Base-by-base conservation (phyloP, 1,139 yeast species). In the Geotrichum klebahnii region DNA sequence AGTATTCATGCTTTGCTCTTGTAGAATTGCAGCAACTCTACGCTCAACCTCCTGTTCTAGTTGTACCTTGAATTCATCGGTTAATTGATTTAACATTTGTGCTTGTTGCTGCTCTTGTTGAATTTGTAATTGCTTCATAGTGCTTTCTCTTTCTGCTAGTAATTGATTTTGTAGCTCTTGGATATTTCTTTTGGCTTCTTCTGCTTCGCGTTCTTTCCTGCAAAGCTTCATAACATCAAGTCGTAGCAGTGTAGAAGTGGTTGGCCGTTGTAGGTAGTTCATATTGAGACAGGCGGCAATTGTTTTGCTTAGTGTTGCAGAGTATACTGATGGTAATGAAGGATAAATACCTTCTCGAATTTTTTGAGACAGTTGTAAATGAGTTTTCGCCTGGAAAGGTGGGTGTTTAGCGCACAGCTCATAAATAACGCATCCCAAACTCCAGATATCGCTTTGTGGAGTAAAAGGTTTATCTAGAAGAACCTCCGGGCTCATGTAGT, bases 381-480 rank as follows among this genome's bases (percentile, higher is more conserved):
- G 97, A 0, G 95, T 84, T 60, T 88, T 89, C 1, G 97, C 97
- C 60, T 86, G 92, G 64, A 92, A 92, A 5, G 98, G 98, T 0
- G 97, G 97, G 58, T 79, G 82, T 51, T 88, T 73, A 0, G 95
- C 77, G 66, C 97, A 90, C 54, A 92, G 73, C 63, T 92, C 98
- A 66, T 83, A 92, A 53, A 92, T 76, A 1, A 90, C 97, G 69
- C 98, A 92, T 0, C 94, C 94, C 36, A 84, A 66, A 35, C 70
- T 77, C 82, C 73, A 78, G 9, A 78, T 70, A 61, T 85, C 95
- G 61, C 89, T 82, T n/a, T 83, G 84, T 1, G 92, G 89, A 8
- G 85, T 80, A 57, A 83, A 84, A 0, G 94, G 92, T 59, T 81
- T 76, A 61, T 84, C 92, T 74, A 80, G 75, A 39, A 85, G 73